Evolutionary conservation across 441 rosid genomes (phyloP).

Genomic region (Euphorbia celastroides): DNA sequence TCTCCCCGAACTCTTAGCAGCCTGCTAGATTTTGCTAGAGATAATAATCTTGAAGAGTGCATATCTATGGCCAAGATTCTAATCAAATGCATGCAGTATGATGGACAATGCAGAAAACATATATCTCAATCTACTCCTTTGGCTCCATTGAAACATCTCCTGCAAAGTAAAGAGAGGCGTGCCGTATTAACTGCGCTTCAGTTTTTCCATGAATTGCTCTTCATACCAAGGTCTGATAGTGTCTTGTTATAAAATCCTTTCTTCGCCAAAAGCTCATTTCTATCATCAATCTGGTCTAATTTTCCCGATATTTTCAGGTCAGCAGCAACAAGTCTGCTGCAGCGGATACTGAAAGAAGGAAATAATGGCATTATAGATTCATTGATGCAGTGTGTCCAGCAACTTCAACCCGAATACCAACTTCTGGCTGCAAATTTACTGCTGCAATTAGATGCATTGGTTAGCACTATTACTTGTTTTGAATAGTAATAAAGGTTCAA

Average conservation of each 20-base stretch:
- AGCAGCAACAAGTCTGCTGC: slow-evolving; percentile 56
- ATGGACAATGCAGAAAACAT: slow-evolving; percentile 65
- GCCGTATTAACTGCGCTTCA: slow-evolving; percentile 57
- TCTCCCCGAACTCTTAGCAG: slow-evolving; percentile 65
- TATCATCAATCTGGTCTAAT: neutral
- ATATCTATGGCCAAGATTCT: slow-evolving; percentile 72
- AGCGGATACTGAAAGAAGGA: slow-evolving; percentile 55
- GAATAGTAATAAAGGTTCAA: too few relatives aligned
- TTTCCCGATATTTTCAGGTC: slow-evolving; percentile 41
- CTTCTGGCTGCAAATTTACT: slow-evolving; percentile 72
- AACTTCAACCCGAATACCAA: slow-evolving; percentile 47
- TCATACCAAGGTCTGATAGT: slow-evolving; percentile 59
- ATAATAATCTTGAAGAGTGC: slow-evolving; percentile 45
- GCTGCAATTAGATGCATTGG: slow-evolving; percentile 67
- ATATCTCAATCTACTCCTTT: slow-evolving; percentile 50
- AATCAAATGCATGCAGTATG: slow-evolving; percentile 85
- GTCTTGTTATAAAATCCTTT: neutral
- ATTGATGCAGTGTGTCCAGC: slow-evolving; percentile 38
- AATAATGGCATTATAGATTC: slow-evolving; percentile 36
- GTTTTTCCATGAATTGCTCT: slow-evolving; percentile 72
- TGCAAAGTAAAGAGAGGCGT: slow-evolving; percentile 47
- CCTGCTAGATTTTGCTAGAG: slow-evolving; percentile 62
- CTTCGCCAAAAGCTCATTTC: neutral
- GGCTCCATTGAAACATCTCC: slow-evolving; percentile 58
- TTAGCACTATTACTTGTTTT: slow-evolving; percentile 28